Evolutionary conservation across 1,139 yeast genomes (phyloP), one percentile per base, ranked within the genome.

Genomic region (Pichia sp.): DNA sequence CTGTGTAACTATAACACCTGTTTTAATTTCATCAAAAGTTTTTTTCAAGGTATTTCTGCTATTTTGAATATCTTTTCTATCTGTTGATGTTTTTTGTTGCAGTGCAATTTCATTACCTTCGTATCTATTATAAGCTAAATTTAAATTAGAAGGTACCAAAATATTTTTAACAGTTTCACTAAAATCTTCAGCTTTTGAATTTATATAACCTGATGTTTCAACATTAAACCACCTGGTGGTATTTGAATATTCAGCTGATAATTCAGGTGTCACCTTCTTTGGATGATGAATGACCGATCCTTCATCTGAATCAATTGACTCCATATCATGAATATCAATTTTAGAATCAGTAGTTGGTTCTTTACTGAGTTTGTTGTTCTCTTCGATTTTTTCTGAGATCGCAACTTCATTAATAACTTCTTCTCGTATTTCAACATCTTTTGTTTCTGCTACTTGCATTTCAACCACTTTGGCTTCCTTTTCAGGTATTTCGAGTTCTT

Each of bases 11-110:
- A 62, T 58, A 39, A 68, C 65, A n/a, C 70, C 69, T n/a, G 67
- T 65, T 51, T 67, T 67, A 45, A 73, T 69, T 45, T 68, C 71
- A 51, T 81, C 79, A 65, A 84, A 86, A 6, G 85, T 80, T 53
- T 77, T 76, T 64, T 80, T 84, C 52, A 88, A 73, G 55, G 79
- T 79, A 51, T 74, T 75, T 22, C 83, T 77, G 18, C 95, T 91
- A 2, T 79, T 55, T 19, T 47, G 48, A 18, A 64, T 54, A 16
- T 60, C 56, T 31, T 60, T 60, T 44, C 58, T 58, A 43, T 63
- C 69, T 28, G 62, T 55, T 5, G 67, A 69, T 28, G 71, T 67
- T 49, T 66, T 69, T 2, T 67, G 62, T 29, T 63, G 48, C 65
- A 75, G 47, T 61, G 69, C 59, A 63, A 68, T 52, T 68, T 69